Conservation (phyloP, 1,139 yeast genomes). For the Blastobotrys malaysiensis region DNA sequence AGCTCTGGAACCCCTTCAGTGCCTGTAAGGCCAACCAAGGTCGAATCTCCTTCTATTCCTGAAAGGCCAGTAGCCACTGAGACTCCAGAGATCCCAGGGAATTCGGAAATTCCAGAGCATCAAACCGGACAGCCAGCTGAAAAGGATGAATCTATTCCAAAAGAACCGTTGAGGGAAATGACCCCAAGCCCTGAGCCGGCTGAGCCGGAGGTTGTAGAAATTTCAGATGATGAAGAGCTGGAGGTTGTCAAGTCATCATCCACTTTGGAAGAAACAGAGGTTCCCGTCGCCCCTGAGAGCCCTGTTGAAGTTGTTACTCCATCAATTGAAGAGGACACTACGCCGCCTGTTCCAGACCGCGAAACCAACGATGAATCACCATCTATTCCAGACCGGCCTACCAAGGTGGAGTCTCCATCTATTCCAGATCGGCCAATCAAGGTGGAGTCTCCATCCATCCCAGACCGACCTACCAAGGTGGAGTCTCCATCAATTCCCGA, state of each 20-base stretch:
- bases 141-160: too few relatives aligned
- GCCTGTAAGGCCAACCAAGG: background rate
- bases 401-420: too few relatives aligned
- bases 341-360: background rate
- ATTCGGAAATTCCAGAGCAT: constrained; percentile 3
- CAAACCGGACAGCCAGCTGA: background rate
- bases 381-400: background rate
- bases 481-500: background rate
- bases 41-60: background rate
- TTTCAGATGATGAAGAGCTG: background rate
- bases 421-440: background rate
- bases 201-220: background rate
- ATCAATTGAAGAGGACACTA: background rate
- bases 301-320: background rate
- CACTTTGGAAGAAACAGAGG: too few relatives aligned
- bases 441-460: background rate
- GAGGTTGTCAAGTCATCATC: too few relatives aligned
- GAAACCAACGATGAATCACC: background rate
- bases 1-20: background rate
- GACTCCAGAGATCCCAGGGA: background rate
- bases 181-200: background rate
- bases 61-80: constrained; percentile 3
- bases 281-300: constrained; percentile 6
- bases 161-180: background rate
- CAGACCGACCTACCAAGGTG: background rate